Evolutionary conservation across 306 rosid genomes (phyloP), one percentile per base, ranked within the genome.

Genomic region (Medicago lupulina): DNA sequence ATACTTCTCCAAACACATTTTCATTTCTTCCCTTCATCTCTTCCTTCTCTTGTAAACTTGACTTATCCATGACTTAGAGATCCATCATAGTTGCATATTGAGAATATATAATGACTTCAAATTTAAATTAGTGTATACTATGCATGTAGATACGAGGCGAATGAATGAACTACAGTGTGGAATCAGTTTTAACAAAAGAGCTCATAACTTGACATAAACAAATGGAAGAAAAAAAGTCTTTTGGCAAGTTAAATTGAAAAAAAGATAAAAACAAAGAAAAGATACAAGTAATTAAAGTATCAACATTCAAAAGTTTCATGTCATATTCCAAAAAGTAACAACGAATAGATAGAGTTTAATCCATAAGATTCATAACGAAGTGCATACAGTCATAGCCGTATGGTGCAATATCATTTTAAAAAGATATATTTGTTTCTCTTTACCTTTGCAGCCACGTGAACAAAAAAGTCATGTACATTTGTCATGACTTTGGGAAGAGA

Each of bases 381-480:
- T 40, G 76, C 75, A 62, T 39, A 46, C 51, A 64, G 43, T 71
- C 64, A 5, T 47, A 73, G 80, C 51, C 34, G 57, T 63, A 70
- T 17, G 40, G 9, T 75, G 61, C 14, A 63, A 59, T 11, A 46
- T 75, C 15, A 57, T 44, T 47, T 58, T 50, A 39, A 74, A 41
- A 76, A 65, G 55, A 46, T 9, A 69, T 28, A 72, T 13, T n/a
- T 43, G 9, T 17, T 75, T 84, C 19, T 51, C 47, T 70, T 70
- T 83, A 96, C 99, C 99, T 90, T 92, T 28, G 98, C 92, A 75
- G 98, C 99, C 77, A 92, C 98, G 1, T 96, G 97, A 85, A 96
- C 91, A 76, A 96, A 96, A 85, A 89, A 96, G 67, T 88, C 98
- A 12, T 96, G 98, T 86, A 96, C 92, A 81, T 96, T 96, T 81